These are phyloP conservation scores for Jatropha multifida DNA, from an alignment of 441 rosid genomes.

Conservation along the genomic window DNA sequence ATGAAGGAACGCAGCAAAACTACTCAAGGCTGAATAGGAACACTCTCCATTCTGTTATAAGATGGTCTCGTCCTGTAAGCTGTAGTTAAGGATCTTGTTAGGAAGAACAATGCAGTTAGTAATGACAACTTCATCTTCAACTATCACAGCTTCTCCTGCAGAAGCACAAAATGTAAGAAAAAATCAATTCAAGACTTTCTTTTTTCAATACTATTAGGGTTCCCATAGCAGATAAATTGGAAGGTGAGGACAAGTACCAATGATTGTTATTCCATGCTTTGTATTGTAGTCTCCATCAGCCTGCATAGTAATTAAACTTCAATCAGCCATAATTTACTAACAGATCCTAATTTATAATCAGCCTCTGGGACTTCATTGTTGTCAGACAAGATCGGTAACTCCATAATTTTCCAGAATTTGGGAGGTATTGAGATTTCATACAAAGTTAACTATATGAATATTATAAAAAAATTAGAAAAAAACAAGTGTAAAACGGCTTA, in stretches of 20 bases:
- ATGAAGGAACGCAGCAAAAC: not conserved
- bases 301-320: conserved; percentile 31
- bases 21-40: not conserved
- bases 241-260: conserved; percentile 40
- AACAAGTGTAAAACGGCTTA: not conserved
- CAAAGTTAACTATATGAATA: not conserved
- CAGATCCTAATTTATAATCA: not conserved
- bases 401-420: not conserved
- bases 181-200: not conserved
- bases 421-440: not conserved
- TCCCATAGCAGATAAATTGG: not conserved
- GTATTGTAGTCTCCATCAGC: conserved; percentile 69
- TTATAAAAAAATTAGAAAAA: not conserved
- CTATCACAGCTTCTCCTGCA: conserved; percentile 69
- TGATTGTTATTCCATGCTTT: conserved; percentile 71
- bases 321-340: not conserved
- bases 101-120: conserved; percentile 78
- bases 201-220: not conserved
- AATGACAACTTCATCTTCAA: conserved; percentile 74
- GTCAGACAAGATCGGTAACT: not conserved
- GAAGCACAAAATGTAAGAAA: not conserved
- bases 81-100: conserved; percentile 51
- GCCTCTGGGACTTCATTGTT: not conserved
- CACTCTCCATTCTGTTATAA: conserved; percentile 29
- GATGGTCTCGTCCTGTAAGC: conserved; percentile 71